Conservation (phyloP, 176 grass and related monocot genomes). For the Lolium multiflorum region DNA sequence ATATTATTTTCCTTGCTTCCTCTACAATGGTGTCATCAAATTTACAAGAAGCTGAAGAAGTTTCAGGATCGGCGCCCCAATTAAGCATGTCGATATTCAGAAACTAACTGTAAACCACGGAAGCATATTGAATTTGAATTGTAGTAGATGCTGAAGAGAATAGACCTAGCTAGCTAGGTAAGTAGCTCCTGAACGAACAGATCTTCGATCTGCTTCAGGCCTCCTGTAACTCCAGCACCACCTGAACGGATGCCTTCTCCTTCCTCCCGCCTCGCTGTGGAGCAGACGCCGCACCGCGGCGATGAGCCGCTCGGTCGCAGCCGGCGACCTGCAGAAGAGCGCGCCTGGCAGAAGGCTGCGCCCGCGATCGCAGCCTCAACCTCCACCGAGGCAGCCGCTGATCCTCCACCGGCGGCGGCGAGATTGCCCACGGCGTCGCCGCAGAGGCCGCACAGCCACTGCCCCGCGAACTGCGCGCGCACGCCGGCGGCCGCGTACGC, state of each 20-base stretch:
- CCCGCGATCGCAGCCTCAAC: slow-evolving; percentile 60
- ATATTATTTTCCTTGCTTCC: background rate
- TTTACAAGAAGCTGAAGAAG: slow-evolving; percentile 27
- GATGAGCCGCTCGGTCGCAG: slow-evolving; percentile 63
- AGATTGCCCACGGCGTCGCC: slow-evolving; percentile 75
- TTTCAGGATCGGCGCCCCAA: background rate
- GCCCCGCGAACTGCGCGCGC: slow-evolving; percentile 58
- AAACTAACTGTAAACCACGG: slow-evolving; percentile 28
- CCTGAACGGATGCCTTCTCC: slow-evolving; percentile 22
- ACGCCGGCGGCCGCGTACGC: slow-evolving; percentile 69
- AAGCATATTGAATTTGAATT: slow-evolving; percentile 18
- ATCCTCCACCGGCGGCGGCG: slow-evolving; percentile 12
- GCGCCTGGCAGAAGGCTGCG: slow-evolving; percentile 63
- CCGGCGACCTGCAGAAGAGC: slow-evolving; percentile 48
- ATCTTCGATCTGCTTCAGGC: slow-evolving; percentile 54
- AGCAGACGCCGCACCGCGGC: slow-evolving; percentile 59
- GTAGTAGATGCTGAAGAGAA: background rate
- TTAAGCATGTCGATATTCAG: slow-evolving; percentile 22
- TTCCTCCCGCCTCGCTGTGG: slow-evolving; percentile 40
- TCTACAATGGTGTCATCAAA: slow-evolving; percentile 15
- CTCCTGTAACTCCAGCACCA: slow-evolving; percentile 49
- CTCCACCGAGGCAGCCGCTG: slow-evolving; percentile 34
- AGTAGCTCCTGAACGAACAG: slow-evolving; percentile 41
- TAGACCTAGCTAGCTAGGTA: slow-evolving; percentile 6
- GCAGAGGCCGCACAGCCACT: slow-evolving; percentile 84